A percentile compares a stretch with the other conserved stretches of the same genome.
Evolutionary conservation across 2,329 filamentous ascomycete species (phyloP).

Genomic region (Cylindrodendrum hubeiense): DNA sequence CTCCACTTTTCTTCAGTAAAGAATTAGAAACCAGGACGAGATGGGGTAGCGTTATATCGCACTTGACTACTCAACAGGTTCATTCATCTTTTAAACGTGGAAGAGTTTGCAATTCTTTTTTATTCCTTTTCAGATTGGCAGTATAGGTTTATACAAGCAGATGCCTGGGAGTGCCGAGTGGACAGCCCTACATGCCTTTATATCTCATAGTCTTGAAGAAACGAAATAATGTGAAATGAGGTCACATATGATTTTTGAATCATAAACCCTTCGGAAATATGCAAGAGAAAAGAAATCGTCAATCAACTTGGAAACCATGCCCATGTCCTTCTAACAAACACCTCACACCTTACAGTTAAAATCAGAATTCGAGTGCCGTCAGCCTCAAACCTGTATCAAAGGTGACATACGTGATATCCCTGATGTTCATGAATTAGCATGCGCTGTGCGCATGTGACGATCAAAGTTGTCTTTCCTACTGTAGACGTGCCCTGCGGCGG

Average conservation of each 20-base stretch:
- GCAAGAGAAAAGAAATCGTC: background rate
- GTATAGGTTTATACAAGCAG: background rate
- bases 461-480: constrained; percentile 46
- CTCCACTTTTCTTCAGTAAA: too few relatives aligned
- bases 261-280: background rate
- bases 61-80: too few relatives aligned
- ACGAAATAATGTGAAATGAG: background rate
- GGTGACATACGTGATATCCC: constrained; percentile 26
- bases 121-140: too few relatives aligned
- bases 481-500: constrained; percentile 43
- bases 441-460: constrained; percentile 45
- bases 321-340: background rate
- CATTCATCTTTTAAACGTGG: too few relatives aligned
- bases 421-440: constrained; percentile 40
- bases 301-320: background rate
- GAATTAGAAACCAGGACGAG: too few relatives aligned
- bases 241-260: background rate
- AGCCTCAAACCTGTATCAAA: background rate
- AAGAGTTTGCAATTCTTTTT: too few relatives aligned
- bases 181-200: background rate
- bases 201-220: background rate
- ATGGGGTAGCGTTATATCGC: too few relatives aligned
- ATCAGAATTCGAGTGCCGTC: background rate
- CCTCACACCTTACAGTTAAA: background rate
- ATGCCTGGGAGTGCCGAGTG: background rate